These are phyloP conservation scores for Cyclocybe aegerita DNA, from an alignment of 768 basidiomycete genomes.

Conservation along the genomic window DNA sequence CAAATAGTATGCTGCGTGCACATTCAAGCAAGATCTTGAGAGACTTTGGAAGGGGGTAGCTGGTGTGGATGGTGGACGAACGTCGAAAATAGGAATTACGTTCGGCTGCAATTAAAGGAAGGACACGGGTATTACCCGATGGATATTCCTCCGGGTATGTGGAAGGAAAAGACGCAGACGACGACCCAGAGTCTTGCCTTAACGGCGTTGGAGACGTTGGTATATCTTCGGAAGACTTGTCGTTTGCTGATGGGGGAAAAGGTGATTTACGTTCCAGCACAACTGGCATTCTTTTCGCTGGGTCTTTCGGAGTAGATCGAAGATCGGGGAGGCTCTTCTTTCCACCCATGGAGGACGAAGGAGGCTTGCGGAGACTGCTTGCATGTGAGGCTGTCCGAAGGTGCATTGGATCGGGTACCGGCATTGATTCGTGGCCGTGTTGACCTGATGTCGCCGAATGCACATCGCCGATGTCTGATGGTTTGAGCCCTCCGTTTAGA, in stretches of 20 bases:
- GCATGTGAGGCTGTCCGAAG: constrained; percentile 40
- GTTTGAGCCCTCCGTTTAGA: not conserved
- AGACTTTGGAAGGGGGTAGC: constrained; percentile 66
- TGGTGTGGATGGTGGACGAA: constrained; percentile 74
- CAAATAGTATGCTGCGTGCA: constrained; percentile 90
- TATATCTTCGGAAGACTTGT: constrained; percentile 5
- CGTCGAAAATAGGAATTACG: constrained; percentile 93
- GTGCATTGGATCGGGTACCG: constrained; percentile 44
- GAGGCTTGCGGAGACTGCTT: constrained; percentile 27
- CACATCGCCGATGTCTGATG: constrained; percentile 1
- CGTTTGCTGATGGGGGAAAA: not conserved
- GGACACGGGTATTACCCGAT: constrained; percentile 42
- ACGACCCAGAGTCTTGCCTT: constrained; percentile 42
- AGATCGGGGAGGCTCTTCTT: constrained; percentile 92
- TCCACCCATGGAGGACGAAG: constrained; percentile 28
- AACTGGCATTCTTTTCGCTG: constrained; percentile 7
- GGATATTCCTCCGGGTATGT: constrained; percentile 22
- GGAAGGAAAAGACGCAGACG: constrained; percentile 26
- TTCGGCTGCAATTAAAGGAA: constrained; percentile 71
- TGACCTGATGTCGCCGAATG: constrained; percentile 11
- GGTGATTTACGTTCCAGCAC: constrained; percentile 10
- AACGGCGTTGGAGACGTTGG: constrained; percentile 4
- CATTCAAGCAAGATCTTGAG: constrained; percentile 77
- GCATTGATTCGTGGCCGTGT: not conserved
- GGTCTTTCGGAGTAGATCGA: constrained; percentile 28